Base-by-base conservation (phyloP, 352 stramenopile species). In the Phytophthora pinifolia region DNA sequence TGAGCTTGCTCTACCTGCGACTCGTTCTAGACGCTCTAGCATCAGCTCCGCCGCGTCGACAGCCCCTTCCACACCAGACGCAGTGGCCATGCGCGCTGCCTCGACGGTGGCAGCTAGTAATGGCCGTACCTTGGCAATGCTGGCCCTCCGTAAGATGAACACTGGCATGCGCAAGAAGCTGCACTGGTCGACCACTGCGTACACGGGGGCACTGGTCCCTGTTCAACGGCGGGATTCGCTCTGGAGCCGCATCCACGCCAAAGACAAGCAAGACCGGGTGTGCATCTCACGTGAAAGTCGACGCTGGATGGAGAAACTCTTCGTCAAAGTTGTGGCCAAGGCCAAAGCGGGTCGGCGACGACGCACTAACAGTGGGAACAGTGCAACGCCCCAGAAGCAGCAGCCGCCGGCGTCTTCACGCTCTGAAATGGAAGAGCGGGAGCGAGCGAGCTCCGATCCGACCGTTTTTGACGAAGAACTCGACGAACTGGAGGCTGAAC, bases 91-190 rank as follows among this genome's bases (percentile, higher is more conserved):
- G 32, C 46, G 50, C 8, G 57, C 41, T 44, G 32, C 44, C 17
- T 61, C 56, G n/a, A 54, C 29, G 29, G 15, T 49, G 6, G 27
- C 35, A 17, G 42, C 34, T 25, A 45, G 31, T 25, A 71, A 60
- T 44, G 54, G 60, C 20, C 56, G 48, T 14, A 41, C 42, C 1
- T 62, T 74, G 18, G 65, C 55, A 9, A 61, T 71, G 41, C 39
- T 76, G 47, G 72, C 65, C 15, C 64, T 77, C 29, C 66, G 70
- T 25, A 86, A 79, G 54, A 70, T 77, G 51, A 67, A 81, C 27
- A 78, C 64, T n/a, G 67, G 53, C 1, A 82, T 87, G 50, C 76
- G 81, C 25, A 92, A 92, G 63, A 89, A 88, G 43, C 65, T 92
- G 13, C 79, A 92, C 32, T 92, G 81, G 81, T 79, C 72, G 2